Evolutionary conservation across 495 filamentous ascomycete genomes (phyloP).

Genomic region (Aspergillus homomorphus): DNA sequence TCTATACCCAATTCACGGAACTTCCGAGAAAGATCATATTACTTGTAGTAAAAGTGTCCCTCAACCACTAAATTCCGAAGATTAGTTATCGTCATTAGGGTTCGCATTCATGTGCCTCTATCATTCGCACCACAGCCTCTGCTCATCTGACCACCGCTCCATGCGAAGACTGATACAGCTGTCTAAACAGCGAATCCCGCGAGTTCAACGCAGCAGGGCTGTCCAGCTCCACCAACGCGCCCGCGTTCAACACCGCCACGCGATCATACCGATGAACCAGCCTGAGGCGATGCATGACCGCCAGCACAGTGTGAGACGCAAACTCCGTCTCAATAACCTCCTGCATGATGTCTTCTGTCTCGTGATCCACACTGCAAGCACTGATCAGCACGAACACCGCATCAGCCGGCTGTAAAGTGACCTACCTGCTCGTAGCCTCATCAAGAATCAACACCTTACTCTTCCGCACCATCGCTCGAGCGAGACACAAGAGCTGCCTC

Average conservation of each 20-base stretch:
- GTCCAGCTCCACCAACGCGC: constrained; percentile 27
- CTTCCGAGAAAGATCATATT: no score
- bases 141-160: background rate
- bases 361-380: constrained; percentile 24
- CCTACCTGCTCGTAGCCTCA: constrained; percentile 26
- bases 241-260: constrained; percentile 27
- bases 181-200: background rate
- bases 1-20: no score
- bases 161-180: background rate
- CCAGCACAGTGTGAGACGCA: constrained; percentile 24
- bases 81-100: no score
- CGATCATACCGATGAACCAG: constrained; percentile 28
- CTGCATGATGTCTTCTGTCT: constrained; percentile 29
- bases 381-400: background rate
- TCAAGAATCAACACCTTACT: constrained; percentile 26
- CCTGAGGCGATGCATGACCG: constrained; percentile 33
- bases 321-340: constrained; percentile 25
- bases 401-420: background rate
- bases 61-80: no score
- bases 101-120: no score
- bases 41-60: no score
- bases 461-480: constrained; percentile 13
- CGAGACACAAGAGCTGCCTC: constrained; percentile 27
- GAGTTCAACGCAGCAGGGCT: constrained; percentile 15
- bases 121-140: no score